Base-by-base conservation (phyloP, 129 eudicot genomes). In the Chrysanthemum lavandulifolium region DNA sequence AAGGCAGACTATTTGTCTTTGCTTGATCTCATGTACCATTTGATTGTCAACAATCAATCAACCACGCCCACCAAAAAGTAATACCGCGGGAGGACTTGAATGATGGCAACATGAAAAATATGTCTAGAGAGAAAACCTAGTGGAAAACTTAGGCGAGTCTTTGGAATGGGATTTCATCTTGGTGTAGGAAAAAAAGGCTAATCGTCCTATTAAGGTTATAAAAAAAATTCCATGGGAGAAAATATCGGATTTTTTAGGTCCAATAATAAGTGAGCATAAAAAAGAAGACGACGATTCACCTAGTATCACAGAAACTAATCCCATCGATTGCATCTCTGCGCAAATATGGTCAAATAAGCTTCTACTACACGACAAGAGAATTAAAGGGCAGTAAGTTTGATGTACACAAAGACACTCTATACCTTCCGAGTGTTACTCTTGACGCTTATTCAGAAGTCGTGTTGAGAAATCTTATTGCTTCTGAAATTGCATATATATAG, bases 401-500 rank as follows among this genome's bases (percentile, higher is more conserved):
- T 27, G 14, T 50, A 23, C 57, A 60, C 5, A 60, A 18, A 12
- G 54, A 50, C 0, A 61, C 61, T 8, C 72, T 86, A 23, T 50
- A 77, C 65, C 85, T 83, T 87, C 87, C 0, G 64, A 62, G 4
- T 63, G n/a, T 86, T 18, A 73, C 61, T 3, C 61, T 83, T 15
- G 21, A 80, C 0, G 54, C 48, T 4, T 31, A 77, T 33, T 69
- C 91, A 13, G 91, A 86, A 58, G 76, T 83, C 14, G 62, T 86
- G 18, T 45, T 86, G 58, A 78, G 87, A 74, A 86, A 83, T 60
- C 27, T 82, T 36, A 68, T 82, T n/a, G 87, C 85, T 6, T 86
- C n/a, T n/a, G n/a, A n/a, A n/a, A n/a, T n/a, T n/a, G n/a, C n/a
- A n/a, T n/a, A n/a, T n/a, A n/a, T n/a, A n/a, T n/a, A n/a, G n/a